These are phyloP conservation scores for Setomelanomma holmii DNA, from an alignment of 2,329 filamentous ascomycete species.

Conservation along the genomic window DNA sequence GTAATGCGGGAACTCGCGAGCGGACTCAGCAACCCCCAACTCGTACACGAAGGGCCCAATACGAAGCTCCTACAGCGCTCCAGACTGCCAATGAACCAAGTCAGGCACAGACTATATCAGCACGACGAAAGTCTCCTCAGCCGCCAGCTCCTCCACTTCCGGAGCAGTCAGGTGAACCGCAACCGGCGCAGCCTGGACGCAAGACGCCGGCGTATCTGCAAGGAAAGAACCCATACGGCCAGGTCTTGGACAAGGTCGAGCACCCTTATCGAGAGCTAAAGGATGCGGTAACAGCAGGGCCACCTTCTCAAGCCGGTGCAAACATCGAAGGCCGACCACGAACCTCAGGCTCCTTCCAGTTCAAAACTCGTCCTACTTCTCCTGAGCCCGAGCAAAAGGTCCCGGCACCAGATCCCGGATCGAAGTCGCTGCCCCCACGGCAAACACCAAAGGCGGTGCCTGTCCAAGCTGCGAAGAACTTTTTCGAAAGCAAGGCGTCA, in stretches of 20 bases:
- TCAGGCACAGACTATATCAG: slow-evolving; percentile 9
- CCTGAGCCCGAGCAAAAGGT: slow-evolving; percentile 14
- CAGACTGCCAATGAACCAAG: neutral
- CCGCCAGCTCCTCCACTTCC: slow-evolving; percentile 10
- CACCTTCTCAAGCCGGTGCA: slow-evolving; percentile 31
- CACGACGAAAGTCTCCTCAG: slow-evolving; percentile 12
- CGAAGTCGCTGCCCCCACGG: slow-evolving; percentile 8
- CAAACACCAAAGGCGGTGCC: slow-evolving; percentile 23
- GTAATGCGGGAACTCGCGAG: slow-evolving; percentile 15
- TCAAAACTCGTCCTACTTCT: slow-evolving; percentile 23
- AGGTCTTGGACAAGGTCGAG: slow-evolving; percentile 32
- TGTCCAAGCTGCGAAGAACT: slow-evolving; percentile 34
- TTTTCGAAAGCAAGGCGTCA: slow-evolving; percentile 38
- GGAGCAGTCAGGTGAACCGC: slow-evolving; percentile 9
- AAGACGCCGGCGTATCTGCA: slow-evolving; percentile 38
- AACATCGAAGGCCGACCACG: slow-evolving; percentile 24
- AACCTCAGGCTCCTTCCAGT: slow-evolving; percentile 24
- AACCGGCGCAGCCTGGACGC: slow-evolving; percentile 11
- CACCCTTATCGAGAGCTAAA: slow-evolving; percentile 27
- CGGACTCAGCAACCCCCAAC: slow-evolving; percentile 15
- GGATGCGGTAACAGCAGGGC: slow-evolving; percentile 2
- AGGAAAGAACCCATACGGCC: slow-evolving; percentile 43
- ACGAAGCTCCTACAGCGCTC: slow-evolving; percentile 7
- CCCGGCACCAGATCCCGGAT: slow-evolving; percentile 7
- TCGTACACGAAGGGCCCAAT: slow-evolving; percentile 18